A percentile compares a stretch with the other conserved stretches of the same genome.
phyloP scores from a whole-genome alignment of 116 monocot genomes.

The Cymodocea nodosa region DNA sequence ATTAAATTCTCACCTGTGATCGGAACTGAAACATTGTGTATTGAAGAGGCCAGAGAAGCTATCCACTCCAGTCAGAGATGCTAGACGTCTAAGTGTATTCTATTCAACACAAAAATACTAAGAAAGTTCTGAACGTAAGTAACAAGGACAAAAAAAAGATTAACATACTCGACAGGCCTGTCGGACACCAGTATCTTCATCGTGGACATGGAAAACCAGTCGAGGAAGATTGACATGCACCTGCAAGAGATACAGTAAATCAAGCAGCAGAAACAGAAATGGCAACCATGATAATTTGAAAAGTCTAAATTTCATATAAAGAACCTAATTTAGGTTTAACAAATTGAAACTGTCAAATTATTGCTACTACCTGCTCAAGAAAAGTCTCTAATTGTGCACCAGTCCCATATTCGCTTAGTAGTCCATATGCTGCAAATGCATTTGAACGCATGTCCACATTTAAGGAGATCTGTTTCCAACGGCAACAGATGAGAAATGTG shows the following conservation, averaged over 20 bases:
- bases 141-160: constrained; percentile 8
- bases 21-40: constrained; percentile 61
- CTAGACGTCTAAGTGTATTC: constrained; percentile 59
- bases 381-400: constrained; percentile 65
- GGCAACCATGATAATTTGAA: no score
- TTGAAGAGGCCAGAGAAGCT: constrained; percentile 41
- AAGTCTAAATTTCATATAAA: no score
- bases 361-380: constrained; percentile 66
- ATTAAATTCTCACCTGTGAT: constrained; percentile 35
- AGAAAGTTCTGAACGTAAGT: not conserved
- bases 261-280: no score
- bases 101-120: constrained; percentile 17
- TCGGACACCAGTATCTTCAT: constrained; percentile 72
- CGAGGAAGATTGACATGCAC: constrained; percentile 76
- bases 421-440: constrained; percentile 92
- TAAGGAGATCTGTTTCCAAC: constrained; percentile 40
- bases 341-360: not conserved
- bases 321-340: not conserved
- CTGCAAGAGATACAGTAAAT: constrained; percentile 12
- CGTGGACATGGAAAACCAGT: constrained; percentile 82
- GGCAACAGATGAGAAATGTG: not conserved
- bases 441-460: constrained; percentile 69
- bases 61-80: constrained; percentile 53
- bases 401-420: constrained; percentile 52
- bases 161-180: constrained; percentile 72